Evolutionary conservation across 352 stramenopile genomes (phyloP), one percentile per base, ranked within the genome.

Genomic region (Globisporangium viniferum): DNA sequence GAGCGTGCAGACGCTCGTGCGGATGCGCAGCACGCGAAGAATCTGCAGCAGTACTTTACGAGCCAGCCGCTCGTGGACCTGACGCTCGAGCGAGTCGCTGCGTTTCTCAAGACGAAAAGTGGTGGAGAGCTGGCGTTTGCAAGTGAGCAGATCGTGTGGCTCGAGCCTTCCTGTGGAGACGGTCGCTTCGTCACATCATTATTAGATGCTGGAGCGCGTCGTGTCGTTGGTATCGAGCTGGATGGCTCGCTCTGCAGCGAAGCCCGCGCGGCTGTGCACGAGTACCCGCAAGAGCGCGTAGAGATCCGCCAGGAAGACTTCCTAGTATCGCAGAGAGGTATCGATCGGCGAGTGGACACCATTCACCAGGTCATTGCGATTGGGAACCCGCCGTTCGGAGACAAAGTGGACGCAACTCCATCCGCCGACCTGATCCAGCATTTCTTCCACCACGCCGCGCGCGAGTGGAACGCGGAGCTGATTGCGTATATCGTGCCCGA

Each of bases 11-110:
- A 68, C 62, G 62, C 54, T 1, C 68, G 66, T 18, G 64, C 71
- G 1, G 68, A 76, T 1, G 75, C 58, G 1, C 78, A 90, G 57
- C 67, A 74, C 14, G 86, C 84, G 2, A 78, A 77, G 64, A 76
- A 84, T 18, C 44, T 92, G 56, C 84, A 92, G 73, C 84, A 94
- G 55, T 94, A 89, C 62, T 92, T 94, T 64, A 92, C 81, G 33
- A 85, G 71, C 20, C 41, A 51, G 12, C 65, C 78, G 12, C 67
- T 91, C 8, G 73, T 92, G 5, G 60, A 82, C 15, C 18, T 78
- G 3, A 73, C 89, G 22, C 44, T 92, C 8, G 33, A 63, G 24
- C 61, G 29, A 36, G 69, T 88, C 39, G 56, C 70, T 2, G 51
- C 64, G 29, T 55, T 74, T 20, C 49, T 83, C 15, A 9, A 35